Evolutionary conservation across 169 alveolate species (phyloP), one percentile per base, ranked within the genome.

Genomic region (Cryptosporidium andersoni): DNA sequence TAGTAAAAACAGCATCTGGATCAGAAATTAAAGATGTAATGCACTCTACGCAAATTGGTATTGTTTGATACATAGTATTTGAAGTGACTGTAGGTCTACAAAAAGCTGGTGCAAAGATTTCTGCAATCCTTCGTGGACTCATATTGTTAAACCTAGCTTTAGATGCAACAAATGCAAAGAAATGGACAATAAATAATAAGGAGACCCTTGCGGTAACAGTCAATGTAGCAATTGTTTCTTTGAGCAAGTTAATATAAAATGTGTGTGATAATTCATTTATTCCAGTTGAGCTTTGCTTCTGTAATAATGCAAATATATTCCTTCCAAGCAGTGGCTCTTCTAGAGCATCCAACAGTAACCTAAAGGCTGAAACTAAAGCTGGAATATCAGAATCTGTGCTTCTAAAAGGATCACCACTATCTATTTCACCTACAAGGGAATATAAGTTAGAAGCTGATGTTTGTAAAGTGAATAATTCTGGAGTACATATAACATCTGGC

Each of bases 321-420:
- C 34, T 34, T 8, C 68, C 74, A 1, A 74, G 25, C 45, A 74
- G 36, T 6, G 85, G 85, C 9, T 56, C 67, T 5, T 74, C 67
- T 51, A 62, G 14, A 16, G 85, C 55, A 45, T 74, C 51, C 4
- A 74, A 39, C 16, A 74, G 45, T 43, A 74, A 47, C 55, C 60
- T 74, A 43, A 74, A 74, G 39, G 39, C 85, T 45, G 85, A 74
- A 42, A 74, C 68, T 14, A 74, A 68, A 2, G 85, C 39, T 45
- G 63, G 25, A 9, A 51, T 47, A 43, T 74, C 85, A 40, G 85
- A 74, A 60, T 74, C 85, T 1, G 64, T 62, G 36, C 65, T 37
- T 58, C 85, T 55, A 48, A 74, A 74, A 16, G 85, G 85, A 14
- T 58, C 85, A n/a, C 85, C 85, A 39, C 85, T 74, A 43, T 74